Base-by-base conservation (phyloP, 306 rosid genomes). In the Ammopiptanthus mongolicus region DNA sequence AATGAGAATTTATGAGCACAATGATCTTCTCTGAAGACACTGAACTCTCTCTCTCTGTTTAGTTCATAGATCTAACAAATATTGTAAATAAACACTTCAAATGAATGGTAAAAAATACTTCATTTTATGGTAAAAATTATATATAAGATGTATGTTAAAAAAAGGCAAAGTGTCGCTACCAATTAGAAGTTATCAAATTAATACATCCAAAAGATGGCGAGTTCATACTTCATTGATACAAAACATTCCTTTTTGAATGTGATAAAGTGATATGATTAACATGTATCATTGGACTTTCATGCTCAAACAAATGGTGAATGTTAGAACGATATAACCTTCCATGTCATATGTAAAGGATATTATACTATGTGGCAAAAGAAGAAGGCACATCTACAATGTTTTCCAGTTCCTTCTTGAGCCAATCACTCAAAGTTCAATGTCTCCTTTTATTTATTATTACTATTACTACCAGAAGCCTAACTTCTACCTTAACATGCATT, bases 191-290 rank as follows among this genome's bases (percentile, higher is more conserved):
- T n/a, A n/a, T n/a, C n/a, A n/a, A n/a, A n/a, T n/a, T n/a, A n/a
- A n/a, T n/a, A n/a, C n/a, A n/a, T n/a, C n/a, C n/a, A n/a, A 41
- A 75, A 41, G 85, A 86, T 71, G 93, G 90, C 77, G 33, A 82
- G 86, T 74, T 73, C 72, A 42, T 46, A 8, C 65, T 70, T 50
- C 31, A 8, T 3, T 28, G 28, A 4, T 69, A 57, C 13, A 62
- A 4, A 51, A 23, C 10, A 37, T 39, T 56, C 5, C 0, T 80
- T 75, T 2, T n/a, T n/a, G n/a, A n/a, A n/a, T n/a, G n/a, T n/a
- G n/a, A 18, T 41, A 22, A 59, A 59, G 44, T 25, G 46, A 28
- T 10, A 57, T 5, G 33, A 58, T 57, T 58, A 28, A 22, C 31
- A 58, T 33, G 14, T 41, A 56, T 4, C 4, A 58, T 18, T 2